phyloP scores from a whole-genome alignment of 306 rosid species.

The Senna tora region DNA sequence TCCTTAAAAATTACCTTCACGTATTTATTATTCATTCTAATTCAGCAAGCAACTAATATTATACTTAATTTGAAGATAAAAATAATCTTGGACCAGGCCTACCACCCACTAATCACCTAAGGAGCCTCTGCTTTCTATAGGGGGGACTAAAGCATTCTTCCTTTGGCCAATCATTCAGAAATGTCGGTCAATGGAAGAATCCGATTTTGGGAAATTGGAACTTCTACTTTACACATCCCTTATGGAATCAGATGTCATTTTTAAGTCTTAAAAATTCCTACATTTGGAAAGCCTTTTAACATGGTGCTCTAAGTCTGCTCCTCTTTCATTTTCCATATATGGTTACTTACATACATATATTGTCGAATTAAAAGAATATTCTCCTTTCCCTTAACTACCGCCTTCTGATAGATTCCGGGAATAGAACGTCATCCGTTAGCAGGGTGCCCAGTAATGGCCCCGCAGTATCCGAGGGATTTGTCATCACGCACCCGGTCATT shows the following conservation, averaged over 20 bases:
- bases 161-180: background rate
- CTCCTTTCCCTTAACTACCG: background rate
- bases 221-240: background rate
- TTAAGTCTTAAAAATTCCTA: background rate
- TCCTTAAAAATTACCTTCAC: background rate
- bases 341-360: background rate
- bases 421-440: no score
- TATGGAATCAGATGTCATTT: background rate
- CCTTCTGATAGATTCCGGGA: no score
- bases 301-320: background rate
- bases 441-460: no score
- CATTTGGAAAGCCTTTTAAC: background rate
- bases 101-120: conserved; percentile 22
- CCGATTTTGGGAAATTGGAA: background rate
- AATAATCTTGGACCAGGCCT: conserved; percentile 11
- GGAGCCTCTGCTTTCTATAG: conserved; percentile 4
- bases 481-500: no score
- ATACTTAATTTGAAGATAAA: conserved; percentile 23
- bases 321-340: background rate
- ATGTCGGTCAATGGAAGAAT: background rate
- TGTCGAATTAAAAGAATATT: background rate
- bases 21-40: background rate
- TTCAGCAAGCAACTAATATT: conserved; percentile 37
- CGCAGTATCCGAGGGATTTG: no score
- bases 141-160: conserved; percentile 21